These are phyloP conservation scores for Phytophthora boehmeriae DNA, from an alignment of 352 stramenopile species.

Conservation along the genomic window DNA sequence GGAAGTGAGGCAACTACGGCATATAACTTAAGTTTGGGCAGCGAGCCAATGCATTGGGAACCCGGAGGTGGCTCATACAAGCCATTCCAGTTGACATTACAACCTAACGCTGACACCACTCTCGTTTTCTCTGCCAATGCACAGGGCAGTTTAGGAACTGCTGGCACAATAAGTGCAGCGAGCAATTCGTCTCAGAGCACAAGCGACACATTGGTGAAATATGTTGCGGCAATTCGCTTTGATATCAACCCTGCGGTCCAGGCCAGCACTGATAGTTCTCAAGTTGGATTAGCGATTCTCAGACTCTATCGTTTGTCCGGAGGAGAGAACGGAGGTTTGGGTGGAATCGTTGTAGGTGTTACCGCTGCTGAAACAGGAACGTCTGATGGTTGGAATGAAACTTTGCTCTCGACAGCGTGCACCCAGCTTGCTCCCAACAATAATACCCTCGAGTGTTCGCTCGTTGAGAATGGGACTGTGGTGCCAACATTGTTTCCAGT, in stretches of 20 bases:
- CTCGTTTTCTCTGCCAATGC: constrained; percentile 36
- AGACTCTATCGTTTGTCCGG: constrained; percentile 60
- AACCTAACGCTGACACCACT: constrained; percentile 49
- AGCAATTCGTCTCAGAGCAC: constrained; percentile 62
- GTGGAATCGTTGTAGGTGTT: constrained; percentile 59
- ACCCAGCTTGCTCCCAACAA: constrained; percentile 9
- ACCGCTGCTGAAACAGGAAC: constrained; percentile 22
- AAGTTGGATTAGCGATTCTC: constrained; percentile 58
- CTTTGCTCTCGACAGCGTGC: constrained; percentile 29
- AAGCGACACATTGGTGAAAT: constrained; percentile 20
- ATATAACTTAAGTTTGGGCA: constrained; percentile 49
- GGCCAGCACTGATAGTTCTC: constrained; percentile 43
- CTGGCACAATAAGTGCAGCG: constrained; percentile 35
- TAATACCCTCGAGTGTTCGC: constrained; percentile 27
- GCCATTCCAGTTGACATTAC: constrained; percentile 43
- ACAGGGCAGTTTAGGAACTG: constrained; percentile 10
- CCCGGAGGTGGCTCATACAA: constrained; percentile 34
- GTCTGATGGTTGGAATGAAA: constrained; percentile 47
- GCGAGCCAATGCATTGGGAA: constrained; percentile 76
- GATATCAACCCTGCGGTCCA: constrained; percentile 35
- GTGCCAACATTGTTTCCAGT: constrained; percentile 44
- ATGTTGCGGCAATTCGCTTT: constrained; percentile 51
- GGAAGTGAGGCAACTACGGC: constrained; percentile 23
- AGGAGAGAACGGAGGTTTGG: constrained; percentile 67
- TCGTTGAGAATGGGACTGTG: constrained; percentile 18